Percentiles rank a stretch among this genome's conserved stretches.
Conservation (phyloP, 176 grass and related monocot species). For the Phoenix roebelenii region DNA sequence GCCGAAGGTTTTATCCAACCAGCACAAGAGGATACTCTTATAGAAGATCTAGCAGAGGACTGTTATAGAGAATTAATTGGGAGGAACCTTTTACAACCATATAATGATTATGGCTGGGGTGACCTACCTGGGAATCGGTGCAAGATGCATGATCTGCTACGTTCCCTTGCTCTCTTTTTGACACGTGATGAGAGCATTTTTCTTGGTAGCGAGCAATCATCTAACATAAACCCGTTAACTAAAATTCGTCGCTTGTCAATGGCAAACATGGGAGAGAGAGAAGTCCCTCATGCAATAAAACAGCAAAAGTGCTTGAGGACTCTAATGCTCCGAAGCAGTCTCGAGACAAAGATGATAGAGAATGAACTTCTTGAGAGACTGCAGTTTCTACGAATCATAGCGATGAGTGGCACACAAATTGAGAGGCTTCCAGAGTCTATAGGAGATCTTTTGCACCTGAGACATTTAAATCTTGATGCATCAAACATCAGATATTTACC, state of each 20-base stretch:
- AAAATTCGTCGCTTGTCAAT: neutral
- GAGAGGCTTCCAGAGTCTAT: constrained; percentile 1
- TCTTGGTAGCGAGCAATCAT: neutral
- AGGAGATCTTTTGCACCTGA: neutral
- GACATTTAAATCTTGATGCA: neutral
- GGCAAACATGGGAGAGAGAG: neutral
- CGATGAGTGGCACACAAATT: neutral
- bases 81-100: constrained; percentile 9
- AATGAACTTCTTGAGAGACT: neutral
- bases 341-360: neutral
- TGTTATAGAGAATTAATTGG: no score
- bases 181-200: constrained; percentile 4
- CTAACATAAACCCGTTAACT: neutral
- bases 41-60: no score
- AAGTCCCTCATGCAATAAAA: neutral
- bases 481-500: no score
- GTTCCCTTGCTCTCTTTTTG: constrained; percentile 22
- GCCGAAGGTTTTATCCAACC: no score
- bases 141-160: constrained; percentile 29
- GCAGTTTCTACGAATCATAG: neutral
- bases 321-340: neutral
- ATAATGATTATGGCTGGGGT: no score
- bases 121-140: no score
- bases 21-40: no score
- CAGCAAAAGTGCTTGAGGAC: neutral